Evolutionary conservation across 148 eudicot species (phyloP).

Genomic region (Rhododendron griersonianum): DNA sequence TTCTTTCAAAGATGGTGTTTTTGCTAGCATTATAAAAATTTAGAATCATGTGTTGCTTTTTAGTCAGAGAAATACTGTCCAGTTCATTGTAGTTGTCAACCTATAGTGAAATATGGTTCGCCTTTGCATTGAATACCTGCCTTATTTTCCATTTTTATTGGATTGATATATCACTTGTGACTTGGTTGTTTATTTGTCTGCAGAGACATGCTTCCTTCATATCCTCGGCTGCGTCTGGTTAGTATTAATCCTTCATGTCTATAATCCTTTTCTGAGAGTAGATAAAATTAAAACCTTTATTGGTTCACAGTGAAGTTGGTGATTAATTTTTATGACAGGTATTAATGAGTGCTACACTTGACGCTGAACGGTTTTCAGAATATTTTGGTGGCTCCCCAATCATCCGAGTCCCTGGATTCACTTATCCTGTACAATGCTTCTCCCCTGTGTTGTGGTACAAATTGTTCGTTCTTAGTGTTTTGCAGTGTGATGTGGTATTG

Average conservation of each 20-base stretch:
- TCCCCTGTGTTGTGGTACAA: background rate
- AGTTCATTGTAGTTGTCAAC: background rate
- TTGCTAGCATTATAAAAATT: background rate
- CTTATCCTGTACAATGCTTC: constrained; percentile 73
- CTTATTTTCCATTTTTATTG: background rate
- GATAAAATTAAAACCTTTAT: background rate
- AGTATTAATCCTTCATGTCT: constrained; percentile 20
- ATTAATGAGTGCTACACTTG: constrained; percentile 97
- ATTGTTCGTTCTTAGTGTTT: constrained; percentile 2
- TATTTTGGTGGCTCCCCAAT: constrained; percentile 96
- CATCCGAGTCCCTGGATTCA: constrained; percentile 91
- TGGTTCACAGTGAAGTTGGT: constrained; percentile 9
- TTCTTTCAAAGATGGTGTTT: background rate
- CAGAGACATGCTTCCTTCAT: constrained; percentile 91
- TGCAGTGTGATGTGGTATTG: constrained; percentile 7
- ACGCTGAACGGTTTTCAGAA: constrained; percentile 89
- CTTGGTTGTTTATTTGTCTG: constrained; percentile 21
- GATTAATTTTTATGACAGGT: constrained; percentile 41
- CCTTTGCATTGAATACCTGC: background rate
- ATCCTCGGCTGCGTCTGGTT: constrained; percentile 82
- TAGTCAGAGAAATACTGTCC: background rate
- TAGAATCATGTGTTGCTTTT: background rate
- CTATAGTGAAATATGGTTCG: background rate
- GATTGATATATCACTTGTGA: background rate
- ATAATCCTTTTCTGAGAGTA: background rate